A percentile compares a stretch with the other conserved stretches of the same genome.
phyloP scores from a whole-genome alignment of 345 rosid genomes.

The Boechera retrofracta region DNA sequence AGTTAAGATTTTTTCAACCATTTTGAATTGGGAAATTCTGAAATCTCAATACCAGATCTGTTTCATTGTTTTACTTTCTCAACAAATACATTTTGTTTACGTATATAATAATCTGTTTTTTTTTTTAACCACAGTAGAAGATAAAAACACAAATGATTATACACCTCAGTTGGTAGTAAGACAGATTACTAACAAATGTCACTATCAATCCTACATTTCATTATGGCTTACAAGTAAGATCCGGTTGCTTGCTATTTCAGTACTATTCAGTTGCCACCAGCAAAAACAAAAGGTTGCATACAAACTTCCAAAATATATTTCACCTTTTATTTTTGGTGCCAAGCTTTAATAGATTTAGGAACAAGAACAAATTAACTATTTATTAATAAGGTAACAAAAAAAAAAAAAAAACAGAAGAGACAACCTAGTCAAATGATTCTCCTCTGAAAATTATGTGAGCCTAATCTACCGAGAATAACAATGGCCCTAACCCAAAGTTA shows the following conservation, averaged over 20 bases:
- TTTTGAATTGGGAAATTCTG: too few species aligned
- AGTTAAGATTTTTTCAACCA: too few species aligned
- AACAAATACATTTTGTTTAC: too few species aligned
- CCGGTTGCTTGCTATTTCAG: not conserved
- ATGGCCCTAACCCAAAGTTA: conserved; percentile 38
- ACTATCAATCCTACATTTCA: too few species aligned
- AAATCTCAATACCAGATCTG: too few species aligned
- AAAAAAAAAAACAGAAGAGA: not conserved
- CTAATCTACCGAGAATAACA: conserved; percentile 41
- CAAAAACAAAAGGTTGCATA: not conserved
- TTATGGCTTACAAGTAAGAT: too few species aligned
- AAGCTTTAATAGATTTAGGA: conserved; percentile 14
- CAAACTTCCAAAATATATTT: not conserved
- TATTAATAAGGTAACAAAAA: conserved; percentile 25
- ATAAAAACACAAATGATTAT: too few species aligned
- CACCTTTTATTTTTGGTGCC: not conserved
- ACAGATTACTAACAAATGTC: too few species aligned
- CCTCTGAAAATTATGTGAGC: conserved; percentile 34
- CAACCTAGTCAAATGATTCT: conserved; percentile 33
- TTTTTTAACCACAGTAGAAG: too few species aligned
- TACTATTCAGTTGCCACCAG: not conserved
- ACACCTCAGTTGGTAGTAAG: too few species aligned
- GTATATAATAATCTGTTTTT: too few species aligned
- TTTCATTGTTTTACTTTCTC: too few species aligned
- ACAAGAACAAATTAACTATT: conserved; percentile 26